A percentile compares a stretch with the other conserved stretches of the same genome.
Evolutionary conservation across 2,329 filamentous ascomycete genomes (phyloP).

Genomic region (Venturia aucupariae): DNA sequence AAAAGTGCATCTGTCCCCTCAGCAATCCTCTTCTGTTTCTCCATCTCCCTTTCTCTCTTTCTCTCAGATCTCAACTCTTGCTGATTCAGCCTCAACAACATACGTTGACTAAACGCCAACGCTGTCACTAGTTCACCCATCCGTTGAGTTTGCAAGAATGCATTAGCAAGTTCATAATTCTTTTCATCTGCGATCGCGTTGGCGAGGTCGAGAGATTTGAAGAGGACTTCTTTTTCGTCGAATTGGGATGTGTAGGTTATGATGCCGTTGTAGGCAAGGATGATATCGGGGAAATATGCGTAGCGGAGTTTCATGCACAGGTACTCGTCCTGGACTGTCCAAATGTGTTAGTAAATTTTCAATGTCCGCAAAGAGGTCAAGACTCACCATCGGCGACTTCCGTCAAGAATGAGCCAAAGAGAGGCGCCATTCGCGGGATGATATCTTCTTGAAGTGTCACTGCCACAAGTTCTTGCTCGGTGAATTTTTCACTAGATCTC

Average conservation of each 20-base stretch:
- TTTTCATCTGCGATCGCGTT: slow-evolving; percentile 55
- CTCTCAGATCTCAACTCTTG: neutral
- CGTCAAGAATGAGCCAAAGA: slow-evolving; percentile 27
- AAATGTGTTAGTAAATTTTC: neutral
- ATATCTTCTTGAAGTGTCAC: slow-evolving; percentile 29
- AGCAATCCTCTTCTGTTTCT: neutral
- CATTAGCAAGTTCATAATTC: slow-evolving; percentile 54
- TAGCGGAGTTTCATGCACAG: slow-evolving; percentile 46
- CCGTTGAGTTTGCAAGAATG: slow-evolving; percentile 54
- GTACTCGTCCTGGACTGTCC: neutral
- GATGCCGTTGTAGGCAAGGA: slow-evolving; percentile 74
- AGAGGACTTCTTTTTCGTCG: slow-evolving; percentile 64
- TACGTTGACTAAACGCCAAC: slow-evolving; percentile 5
- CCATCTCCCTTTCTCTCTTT: neutral
- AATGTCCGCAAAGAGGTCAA: neutral
- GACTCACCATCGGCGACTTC: slow-evolving; percentile 20
- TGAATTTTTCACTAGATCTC: neutral
- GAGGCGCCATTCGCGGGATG: slow-evolving; percentile 27
- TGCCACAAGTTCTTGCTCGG: neutral
- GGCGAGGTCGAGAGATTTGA: slow-evolving; percentile 81
- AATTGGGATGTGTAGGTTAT: slow-evolving; percentile 70
- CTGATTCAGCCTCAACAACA: slow-evolving; percentile 9
- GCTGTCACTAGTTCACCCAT: slow-evolving; percentile 65
- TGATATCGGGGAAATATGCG: slow-evolving; percentile 74
- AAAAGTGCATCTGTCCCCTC: neutral